These are phyloP conservation scores for Biscutella auriculata DNA, from an alignment of 441 rosid genomes.

Conservation along the genomic window DNA sequence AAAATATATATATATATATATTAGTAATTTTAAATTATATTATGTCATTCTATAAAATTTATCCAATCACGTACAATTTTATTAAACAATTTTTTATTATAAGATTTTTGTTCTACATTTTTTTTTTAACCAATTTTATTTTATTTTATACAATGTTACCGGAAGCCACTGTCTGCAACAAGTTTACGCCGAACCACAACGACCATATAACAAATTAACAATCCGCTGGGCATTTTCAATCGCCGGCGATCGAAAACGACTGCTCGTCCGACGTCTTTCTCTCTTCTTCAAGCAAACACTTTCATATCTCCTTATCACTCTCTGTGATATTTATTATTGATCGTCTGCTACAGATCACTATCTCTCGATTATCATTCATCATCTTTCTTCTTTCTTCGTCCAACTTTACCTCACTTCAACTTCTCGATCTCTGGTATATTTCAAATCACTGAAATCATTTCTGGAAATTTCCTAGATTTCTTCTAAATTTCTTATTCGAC, in stretches of 20 bases:
- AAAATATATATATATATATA: too few species aligned
- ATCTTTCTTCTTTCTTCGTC: not conserved
- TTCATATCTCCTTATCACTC: not conserved
- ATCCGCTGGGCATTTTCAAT: too few species aligned
- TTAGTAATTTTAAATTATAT: too few species aligned
- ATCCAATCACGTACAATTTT: too few species aligned
- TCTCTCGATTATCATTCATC: not conserved
- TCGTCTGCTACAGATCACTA: constrained; percentile 11
- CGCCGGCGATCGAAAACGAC: constrained; percentile 26
- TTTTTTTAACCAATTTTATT: too few species aligned
- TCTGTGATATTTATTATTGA: constrained; percentile 13
- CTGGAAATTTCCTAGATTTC: not conserved
- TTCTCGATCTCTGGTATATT: constrained; percentile 16
- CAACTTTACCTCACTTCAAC: not conserved
- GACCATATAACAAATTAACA: too few species aligned
- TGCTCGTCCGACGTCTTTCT: constrained; percentile 4
- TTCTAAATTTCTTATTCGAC: not conserved
- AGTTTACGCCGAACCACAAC: too few species aligned
- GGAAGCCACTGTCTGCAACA: too few species aligned
- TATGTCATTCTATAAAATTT: too few species aligned
- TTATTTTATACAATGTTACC: too few species aligned
- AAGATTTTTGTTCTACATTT: too few species aligned
- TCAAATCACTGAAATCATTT: not conserved
- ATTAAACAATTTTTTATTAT: too few species aligned
- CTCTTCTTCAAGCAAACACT: constrained; percentile 24